Evolutionary conservation across 371 early-diverging fungal genomes (phyloP).

Genomic region (Haplosporangium sp.): DNA sequence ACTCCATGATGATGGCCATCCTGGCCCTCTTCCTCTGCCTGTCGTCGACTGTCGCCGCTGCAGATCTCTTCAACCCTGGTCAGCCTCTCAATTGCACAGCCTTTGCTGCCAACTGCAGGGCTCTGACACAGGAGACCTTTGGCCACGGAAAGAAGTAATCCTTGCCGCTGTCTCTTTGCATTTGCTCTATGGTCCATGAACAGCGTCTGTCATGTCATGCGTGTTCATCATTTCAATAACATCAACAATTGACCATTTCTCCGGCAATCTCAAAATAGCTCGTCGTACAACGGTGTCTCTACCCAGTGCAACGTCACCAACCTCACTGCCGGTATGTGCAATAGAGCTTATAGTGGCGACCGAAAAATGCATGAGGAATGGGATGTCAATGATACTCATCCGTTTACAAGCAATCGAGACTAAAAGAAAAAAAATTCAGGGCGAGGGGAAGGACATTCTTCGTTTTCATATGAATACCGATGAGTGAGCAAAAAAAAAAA

Average conservation of each 20-base stretch:
- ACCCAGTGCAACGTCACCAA: constrained; percentile 40
- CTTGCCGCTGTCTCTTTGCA: background rate
- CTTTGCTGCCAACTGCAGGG: constrained; percentile 13
- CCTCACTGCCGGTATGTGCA: constrained; percentile 26
- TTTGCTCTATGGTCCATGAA: background rate
- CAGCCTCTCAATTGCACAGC: constrained; percentile 47
- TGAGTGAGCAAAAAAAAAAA: too few relatives aligned
- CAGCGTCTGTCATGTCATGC: background rate
- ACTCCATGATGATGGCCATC: constrained; percentile 37
- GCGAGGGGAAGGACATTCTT: too few relatives aligned
- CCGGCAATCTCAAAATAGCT: constrained; percentile 4
- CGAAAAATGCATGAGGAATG: background rate
- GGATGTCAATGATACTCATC: background rate
- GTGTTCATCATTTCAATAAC: background rate
- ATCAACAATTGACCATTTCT: background rate
- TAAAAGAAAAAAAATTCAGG: too few relatives aligned
- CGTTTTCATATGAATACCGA: too few relatives aligned
- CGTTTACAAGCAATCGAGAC: background rate
- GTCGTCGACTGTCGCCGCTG: constrained; percentile 38
- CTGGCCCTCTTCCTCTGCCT: constrained; percentile 40
- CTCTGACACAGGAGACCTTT: constrained; percentile 1
- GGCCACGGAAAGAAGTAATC: constrained; percentile 16
- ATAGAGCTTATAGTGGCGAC: background rate
- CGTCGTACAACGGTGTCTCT: constrained; percentile 8
- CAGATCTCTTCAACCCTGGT: constrained; percentile 30